phyloP scores from a whole-genome alignment of 2,329 filamentous ascomycete genomes.

The Paecilomyces sp. region DNA sequence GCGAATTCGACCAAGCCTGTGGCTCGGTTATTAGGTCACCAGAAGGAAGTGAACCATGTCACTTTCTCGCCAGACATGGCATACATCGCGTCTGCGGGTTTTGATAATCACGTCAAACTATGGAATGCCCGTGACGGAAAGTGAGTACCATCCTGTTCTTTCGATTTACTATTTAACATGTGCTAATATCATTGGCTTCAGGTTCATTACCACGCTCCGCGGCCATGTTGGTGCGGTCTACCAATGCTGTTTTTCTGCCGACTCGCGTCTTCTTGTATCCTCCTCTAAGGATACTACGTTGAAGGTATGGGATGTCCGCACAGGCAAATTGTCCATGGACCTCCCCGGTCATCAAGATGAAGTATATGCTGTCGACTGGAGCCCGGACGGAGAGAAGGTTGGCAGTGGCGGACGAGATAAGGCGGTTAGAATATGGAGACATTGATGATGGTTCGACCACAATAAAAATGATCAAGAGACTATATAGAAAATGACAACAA shows the following conservation, averaged over 20 bases:
- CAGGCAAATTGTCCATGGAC: conserved; percentile 73
- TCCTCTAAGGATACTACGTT: conserved; percentile 87
- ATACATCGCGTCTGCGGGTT: conserved; percentile 79
- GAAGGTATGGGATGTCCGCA: conserved; percentile 89
- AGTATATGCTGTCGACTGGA: conserved; percentile 94
- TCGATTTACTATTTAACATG: not conserved
- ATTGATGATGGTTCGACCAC: conserved; percentile 31
- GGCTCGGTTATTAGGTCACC: conserved; percentile 82
- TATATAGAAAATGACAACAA: conserved; percentile 1
- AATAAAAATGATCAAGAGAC: not conserved
- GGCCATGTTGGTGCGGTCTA: conserved; percentile 91
- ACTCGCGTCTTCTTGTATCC: conserved; percentile 81
- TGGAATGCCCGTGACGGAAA: conserved; percentile 72
- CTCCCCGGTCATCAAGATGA: conserved; percentile 87
- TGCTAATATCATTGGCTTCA: conserved; percentile 19
- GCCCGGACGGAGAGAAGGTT: conserved; percentile 79
- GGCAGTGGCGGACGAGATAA: conserved; percentile 93
- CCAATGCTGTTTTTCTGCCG: conserved; percentile 85
- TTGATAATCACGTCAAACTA: conserved; percentile 91
- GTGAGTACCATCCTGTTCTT: conserved; percentile 21
- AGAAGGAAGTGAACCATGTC: conserved; percentile 95
- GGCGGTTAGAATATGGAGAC: conserved; percentile 57
- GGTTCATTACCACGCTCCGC: conserved; percentile 78
- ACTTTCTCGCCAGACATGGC: conserved; percentile 86
- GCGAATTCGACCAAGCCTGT: conserved; percentile 71